Conservation (phyloP, 164 flowering plant genomes). For the Akebia trifoliata region DNA sequence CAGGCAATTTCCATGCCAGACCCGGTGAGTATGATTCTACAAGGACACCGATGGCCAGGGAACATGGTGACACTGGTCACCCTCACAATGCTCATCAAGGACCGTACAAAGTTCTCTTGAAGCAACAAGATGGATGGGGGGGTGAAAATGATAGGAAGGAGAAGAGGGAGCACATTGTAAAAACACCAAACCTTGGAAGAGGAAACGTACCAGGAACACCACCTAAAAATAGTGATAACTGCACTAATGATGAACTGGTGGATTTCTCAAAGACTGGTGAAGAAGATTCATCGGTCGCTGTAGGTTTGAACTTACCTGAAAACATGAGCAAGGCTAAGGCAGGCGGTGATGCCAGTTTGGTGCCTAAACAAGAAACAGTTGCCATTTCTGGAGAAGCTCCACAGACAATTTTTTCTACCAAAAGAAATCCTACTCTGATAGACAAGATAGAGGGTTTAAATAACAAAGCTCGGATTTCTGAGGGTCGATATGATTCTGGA, state of each 20-base stretch:
- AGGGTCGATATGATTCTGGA: constrained; percentile 36
- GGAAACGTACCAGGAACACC: constrained; percentile 23
- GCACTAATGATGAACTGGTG: constrained; percentile 29
- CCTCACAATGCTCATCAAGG: constrained; percentile 36
- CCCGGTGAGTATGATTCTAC: constrained; percentile 41
- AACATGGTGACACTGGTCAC: constrained; percentile 45
- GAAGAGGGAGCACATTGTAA: constrained; percentile 32
- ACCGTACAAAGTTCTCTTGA: constrained; percentile 56
- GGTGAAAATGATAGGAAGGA: constrained; percentile 42
- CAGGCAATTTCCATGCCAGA: constrained; percentile 40
- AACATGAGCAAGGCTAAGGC: constrained; percentile 22
- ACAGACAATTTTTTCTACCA: constrained; percentile 18
- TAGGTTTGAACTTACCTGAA: constrained; percentile 24
- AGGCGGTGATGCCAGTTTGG: constrained; percentile 25
- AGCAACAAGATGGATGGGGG: constrained; percentile 63
- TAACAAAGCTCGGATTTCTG: constrained; percentile 65
- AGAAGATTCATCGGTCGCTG: constrained; percentile 26
- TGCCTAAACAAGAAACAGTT: constrained; percentile 26
- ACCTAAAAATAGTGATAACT: constrained; percentile 38
- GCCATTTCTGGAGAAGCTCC: constrained; percentile 12
- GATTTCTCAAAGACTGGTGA: constrained; percentile 27
- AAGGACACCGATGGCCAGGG: constrained; percentile 27
- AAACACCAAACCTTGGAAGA: constrained; percentile 25
- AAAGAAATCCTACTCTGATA: constrained; percentile 50
- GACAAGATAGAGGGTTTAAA: constrained; percentile 78